Percentiles rank a stretch among this genome's conserved stretches.
Conservation (phyloP, 306 rosid species). For the Cercis canadensis region DNA sequence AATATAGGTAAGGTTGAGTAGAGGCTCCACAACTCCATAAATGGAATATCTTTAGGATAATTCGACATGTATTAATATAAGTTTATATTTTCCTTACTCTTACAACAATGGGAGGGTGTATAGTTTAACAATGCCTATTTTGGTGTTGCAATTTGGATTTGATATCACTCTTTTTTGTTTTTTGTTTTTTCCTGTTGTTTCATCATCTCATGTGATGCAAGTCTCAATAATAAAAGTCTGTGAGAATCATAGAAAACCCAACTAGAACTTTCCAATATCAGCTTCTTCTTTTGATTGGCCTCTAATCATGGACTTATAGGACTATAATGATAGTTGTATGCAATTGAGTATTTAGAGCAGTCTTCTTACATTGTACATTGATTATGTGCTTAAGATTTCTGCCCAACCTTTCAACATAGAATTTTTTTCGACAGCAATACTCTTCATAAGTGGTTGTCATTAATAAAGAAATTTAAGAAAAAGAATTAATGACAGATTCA, state of each 20-base stretch:
- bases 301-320: background rate
- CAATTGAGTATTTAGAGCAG: background rate
- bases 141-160: background rate
- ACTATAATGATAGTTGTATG: too few species aligned
- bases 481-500: slow-evolving; percentile 2
- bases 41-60: slow-evolving; percentile 14
- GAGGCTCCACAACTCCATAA: too few species aligned
- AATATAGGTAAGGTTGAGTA: too few species aligned
- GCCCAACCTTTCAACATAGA: background rate
- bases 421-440: background rate
- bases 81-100: too few species aligned
- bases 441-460: too few species aligned
- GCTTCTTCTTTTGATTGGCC: background rate
- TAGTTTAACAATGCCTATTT: slow-evolving; percentile 7
- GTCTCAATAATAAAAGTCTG: too few species aligned
- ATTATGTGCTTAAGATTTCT: background rate
- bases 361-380: background rate
- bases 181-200: background rate
- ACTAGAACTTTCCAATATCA: background rate
- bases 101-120: background rate
- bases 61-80: background rate
- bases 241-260: too few species aligned
- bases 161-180: background rate
- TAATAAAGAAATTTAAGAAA: too few species aligned
- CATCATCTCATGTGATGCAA: background rate